A percentile compares a stretch with the other conserved stretches of the same genome.
Evolutionary conservation across 495 filamentous ascomycete species (phyloP).

Genomic region (Podospora conica): DNA sequence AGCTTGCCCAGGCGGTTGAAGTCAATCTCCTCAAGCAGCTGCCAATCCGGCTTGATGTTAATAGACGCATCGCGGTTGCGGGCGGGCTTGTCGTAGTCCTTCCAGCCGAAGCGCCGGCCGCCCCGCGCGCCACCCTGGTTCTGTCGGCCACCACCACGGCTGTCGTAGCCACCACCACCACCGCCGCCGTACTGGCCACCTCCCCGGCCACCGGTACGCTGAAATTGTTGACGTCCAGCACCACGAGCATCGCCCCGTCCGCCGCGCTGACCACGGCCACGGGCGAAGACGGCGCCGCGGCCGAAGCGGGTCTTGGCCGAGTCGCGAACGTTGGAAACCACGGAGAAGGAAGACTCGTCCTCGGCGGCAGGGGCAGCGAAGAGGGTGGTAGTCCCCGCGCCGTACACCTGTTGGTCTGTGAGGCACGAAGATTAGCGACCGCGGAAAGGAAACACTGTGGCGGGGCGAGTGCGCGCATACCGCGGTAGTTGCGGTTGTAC

Average conservation of each 20-base stretch:
- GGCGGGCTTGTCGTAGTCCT: constrained; percentile 97
- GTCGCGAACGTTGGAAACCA: constrained; percentile 88
- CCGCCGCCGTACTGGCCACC: constrained; percentile 31
- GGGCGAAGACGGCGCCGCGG: constrained; percentile 77
- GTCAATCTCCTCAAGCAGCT: constrained; percentile 95
- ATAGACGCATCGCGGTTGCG: constrained; percentile 92
- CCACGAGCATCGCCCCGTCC: constrained; percentile 64
- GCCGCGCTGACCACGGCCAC: constrained; percentile 76
- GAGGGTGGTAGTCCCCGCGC: constrained; percentile 75
- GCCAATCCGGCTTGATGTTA: constrained; percentile 90
- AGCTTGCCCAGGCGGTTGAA: constrained; percentile 91
- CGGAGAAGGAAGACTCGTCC: constrained; percentile 95
- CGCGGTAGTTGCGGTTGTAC: constrained; percentile 88
- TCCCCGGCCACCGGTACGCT: constrained; percentile 33
- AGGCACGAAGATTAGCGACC: not conserved
- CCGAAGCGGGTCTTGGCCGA: constrained; percentile 82
- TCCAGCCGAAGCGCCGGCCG: constrained; percentile 90
- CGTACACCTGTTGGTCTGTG: constrained; percentile 92
- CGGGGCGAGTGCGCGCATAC: constrained; percentile 40
- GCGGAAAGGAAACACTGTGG: not conserved
- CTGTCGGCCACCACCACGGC: constrained; percentile 49
- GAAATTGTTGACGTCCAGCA: constrained; percentile 54
- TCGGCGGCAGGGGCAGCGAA: constrained; percentile 88
- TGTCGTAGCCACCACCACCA: constrained; percentile 44
- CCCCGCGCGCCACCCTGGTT: constrained; percentile 38